Conservation (phyloP, 2,329 filamentous ascomycete species). For the Diaporthe aspalathi region DNA sequence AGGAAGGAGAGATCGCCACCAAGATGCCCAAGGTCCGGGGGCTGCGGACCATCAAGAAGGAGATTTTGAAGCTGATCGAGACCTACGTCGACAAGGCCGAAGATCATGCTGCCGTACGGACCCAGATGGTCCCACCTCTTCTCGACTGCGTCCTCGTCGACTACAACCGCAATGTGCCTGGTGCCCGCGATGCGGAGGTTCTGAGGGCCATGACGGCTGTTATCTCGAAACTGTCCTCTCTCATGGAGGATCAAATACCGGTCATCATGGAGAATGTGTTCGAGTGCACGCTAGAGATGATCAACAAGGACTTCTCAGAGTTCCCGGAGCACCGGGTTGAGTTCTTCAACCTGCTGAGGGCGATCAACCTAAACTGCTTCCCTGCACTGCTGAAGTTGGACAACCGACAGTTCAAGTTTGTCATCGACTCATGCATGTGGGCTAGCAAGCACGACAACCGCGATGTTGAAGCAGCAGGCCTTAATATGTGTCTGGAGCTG, state of each 20-base stretch:
- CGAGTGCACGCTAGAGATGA: conserved; percentile 98
- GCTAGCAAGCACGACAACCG: conserved; percentile 99
- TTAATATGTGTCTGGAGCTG: conserved; percentile 98
- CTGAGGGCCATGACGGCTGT: conserved; percentile 98
- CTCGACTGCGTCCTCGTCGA: conserved; percentile 94
- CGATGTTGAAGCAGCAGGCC: conserved; percentile 93
- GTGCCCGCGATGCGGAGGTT: conserved; percentile 95
- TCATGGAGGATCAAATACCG: conserved; percentile 99
- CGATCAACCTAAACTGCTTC: conserved; percentile 98
- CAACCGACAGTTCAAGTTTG: conserved; percentile 97
- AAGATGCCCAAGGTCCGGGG: conserved; percentile 98
- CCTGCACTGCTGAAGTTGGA: conserved; percentile 92
- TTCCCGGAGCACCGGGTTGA: conserved; percentile 99
- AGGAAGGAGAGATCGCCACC: conserved; percentile 90
- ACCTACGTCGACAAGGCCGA: conserved; percentile 98
- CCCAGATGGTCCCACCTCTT: conserved; percentile 94
- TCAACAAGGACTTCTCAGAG: conserved; percentile 99
- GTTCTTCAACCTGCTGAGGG: conserved; percentile 96
- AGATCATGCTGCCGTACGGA: conserved; percentile 91
- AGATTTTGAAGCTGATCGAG: conserved; percentile 97
- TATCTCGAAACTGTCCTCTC: conserved; percentile 90
- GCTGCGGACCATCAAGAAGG: conserved; percentile 97
- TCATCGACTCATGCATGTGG: conserved; percentile 99
- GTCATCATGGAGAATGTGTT: conserved; percentile 99
- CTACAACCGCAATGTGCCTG: conserved; percentile 96